These are phyloP conservation scores for Magnolia sinica DNA, from an alignment of 164 flowering plant genomes.

Conservation along the genomic window DNA sequence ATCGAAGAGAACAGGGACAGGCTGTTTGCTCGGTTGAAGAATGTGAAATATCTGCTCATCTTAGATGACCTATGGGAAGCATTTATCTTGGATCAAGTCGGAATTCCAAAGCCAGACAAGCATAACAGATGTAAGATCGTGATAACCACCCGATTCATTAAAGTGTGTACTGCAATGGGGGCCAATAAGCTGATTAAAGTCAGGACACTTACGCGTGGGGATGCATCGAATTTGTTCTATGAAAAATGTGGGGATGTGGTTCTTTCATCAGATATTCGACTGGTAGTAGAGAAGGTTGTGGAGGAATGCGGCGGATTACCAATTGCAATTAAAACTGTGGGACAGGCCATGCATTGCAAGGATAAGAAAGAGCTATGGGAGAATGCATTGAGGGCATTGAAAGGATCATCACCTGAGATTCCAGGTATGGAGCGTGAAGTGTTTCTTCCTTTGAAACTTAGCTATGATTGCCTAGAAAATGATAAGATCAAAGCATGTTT, in stretches of 20 bases:
- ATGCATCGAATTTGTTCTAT: slow-evolving; percentile 5
- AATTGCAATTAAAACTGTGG: neutral
- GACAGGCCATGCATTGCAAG: neutral
- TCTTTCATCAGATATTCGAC: neutral
- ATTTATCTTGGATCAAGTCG: slow-evolving; percentile 22
- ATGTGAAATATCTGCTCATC: slow-evolving; percentile 18
- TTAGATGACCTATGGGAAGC: slow-evolving; percentile 28
- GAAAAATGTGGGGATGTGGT: neutral
- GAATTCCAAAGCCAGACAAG: slow-evolving; percentile 18
- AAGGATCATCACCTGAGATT: neutral
- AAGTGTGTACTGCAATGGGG: slow-evolving; percentile 27
- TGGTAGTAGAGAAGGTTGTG: neutral
- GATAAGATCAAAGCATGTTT: neutral
- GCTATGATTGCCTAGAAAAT: neutral
- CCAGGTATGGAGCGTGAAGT: neutral
- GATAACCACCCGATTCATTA: slow-evolving; percentile 18
- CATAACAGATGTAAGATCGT: slow-evolving; percentile 16
- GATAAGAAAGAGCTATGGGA: neutral
- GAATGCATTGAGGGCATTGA: neutral
- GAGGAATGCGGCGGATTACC: slow-evolving; percentile 1
- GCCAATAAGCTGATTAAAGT: slow-evolving; percentile 6
- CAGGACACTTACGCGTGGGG: neutral
- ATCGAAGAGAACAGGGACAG: slow-evolving; percentile 3
- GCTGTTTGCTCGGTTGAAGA: slow-evolving; percentile 4
- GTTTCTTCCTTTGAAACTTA: neutral